phyloP scores from a whole-genome alignment of 345 rosid genomes.

The Eucalyptus tenuipes region DNA sequence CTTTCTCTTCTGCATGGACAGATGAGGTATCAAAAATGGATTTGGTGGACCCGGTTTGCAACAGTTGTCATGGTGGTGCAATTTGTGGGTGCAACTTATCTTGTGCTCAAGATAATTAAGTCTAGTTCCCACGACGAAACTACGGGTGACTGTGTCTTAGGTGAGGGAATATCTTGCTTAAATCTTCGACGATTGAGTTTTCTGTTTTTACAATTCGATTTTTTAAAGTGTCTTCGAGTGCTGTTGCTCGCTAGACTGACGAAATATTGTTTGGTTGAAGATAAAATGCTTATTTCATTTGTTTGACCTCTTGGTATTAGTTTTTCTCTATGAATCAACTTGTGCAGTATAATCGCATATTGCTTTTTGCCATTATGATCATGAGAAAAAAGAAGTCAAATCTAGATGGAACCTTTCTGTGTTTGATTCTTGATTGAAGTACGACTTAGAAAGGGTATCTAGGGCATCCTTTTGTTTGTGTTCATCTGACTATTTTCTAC shows the following conservation, averaged over 20 bases:
- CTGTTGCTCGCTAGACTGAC: background rate
- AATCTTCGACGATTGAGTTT: background rate
- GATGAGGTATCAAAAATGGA: constrained; percentile 76
- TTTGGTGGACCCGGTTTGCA: constrained; percentile 67
- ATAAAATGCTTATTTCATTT: background rate
- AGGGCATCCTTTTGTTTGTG: background rate
- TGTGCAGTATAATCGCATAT: background rate
- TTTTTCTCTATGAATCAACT: background rate
- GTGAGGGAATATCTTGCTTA: constrained; percentile 18
- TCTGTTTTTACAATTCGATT: background rate
- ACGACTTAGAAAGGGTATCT: background rate
- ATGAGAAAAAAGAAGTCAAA: background rate
- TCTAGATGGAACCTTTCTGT: background rate
- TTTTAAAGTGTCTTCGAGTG: background rate
- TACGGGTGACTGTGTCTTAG: constrained; percentile 38
- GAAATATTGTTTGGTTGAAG: background rate
- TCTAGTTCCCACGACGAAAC: constrained; percentile 31
- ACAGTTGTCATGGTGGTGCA: constrained; percentile 53
- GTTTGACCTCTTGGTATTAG: background rate
- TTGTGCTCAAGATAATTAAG: constrained; percentile 28
- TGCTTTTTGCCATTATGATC: background rate
- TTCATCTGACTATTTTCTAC: background rate
- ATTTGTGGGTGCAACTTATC: constrained; percentile 48
- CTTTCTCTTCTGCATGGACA: constrained; percentile 7
- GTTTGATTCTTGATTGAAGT: background rate